Percentiles rank a stretch among this genome's conserved stretches.
phyloP scores from a whole-genome alignment of 768 basidiomycete species.

The Cystobasidium onofrii region DNA sequence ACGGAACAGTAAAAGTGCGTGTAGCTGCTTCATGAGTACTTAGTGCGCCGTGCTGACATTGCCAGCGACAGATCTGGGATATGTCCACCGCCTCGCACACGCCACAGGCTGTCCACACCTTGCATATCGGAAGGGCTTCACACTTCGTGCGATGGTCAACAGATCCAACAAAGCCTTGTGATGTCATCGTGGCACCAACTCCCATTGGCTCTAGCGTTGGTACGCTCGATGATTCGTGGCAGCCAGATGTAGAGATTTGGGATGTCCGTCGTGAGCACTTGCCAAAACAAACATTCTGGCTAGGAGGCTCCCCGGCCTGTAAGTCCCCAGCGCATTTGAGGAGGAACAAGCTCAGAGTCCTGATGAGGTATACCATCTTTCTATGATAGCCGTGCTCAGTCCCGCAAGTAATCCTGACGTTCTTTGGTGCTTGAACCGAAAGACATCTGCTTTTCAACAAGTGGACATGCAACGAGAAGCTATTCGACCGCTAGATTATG shows the following conservation, averaged over 20 bases:
- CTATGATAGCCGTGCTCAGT: slow-evolving; percentile 5
- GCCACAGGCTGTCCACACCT: slow-evolving; percentile 4
- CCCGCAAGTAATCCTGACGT: slow-evolving; percentile 12
- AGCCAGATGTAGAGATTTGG: slow-evolving; percentile 29
- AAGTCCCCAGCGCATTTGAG: neutral
- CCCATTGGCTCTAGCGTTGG: neutral
- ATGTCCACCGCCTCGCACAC: slow-evolving; percentile 16
- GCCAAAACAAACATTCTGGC: slow-evolving; percentile 13
- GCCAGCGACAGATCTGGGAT: slow-evolving; percentile 19
- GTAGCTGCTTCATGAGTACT: neutral
- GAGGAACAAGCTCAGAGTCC: too few relatives aligned
- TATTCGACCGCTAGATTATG: neutral
- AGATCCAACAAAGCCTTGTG: slow-evolving; percentile 12
- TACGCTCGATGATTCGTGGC: neutral
- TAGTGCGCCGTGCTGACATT: neutral
- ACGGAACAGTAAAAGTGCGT: slow-evolving; percentile 26
- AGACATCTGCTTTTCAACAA: slow-evolving; percentile 14
- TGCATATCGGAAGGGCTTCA: slow-evolving; percentile 1
- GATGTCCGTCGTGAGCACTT: slow-evolving; percentile 20
- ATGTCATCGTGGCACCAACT: slow-evolving; percentile 13
- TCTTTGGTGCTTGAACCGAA: slow-evolving; percentile 16
- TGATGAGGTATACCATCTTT: too few relatives aligned
- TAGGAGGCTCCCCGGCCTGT: neutral
- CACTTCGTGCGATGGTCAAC: slow-evolving; percentile 19
- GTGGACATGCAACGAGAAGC: slow-evolving; percentile 18